These are phyloP conservation scores for Butyriboletus loyo DNA, from an alignment of 768 basidiomycete species.

Conservation along the genomic window DNA sequence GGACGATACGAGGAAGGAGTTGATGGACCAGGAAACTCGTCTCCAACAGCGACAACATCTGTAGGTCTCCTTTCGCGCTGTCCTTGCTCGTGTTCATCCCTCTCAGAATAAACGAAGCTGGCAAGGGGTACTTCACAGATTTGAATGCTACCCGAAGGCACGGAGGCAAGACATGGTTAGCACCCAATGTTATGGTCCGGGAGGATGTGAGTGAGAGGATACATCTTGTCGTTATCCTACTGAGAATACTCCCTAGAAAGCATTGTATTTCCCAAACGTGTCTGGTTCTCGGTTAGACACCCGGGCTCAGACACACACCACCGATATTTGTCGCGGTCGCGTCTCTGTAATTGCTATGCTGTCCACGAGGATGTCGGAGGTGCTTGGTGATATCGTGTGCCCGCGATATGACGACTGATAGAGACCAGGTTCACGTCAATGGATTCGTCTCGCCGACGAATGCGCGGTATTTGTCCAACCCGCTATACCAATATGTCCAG, in stretches of 20 bases:
- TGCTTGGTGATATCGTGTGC: constrained; percentile 26
- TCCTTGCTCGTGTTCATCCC: not conserved
- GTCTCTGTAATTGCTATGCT: constrained; percentile 81
- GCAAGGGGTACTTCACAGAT: constrained; percentile 88
- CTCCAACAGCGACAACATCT: constrained; percentile 67
- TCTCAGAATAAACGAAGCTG: constrained; percentile 55
- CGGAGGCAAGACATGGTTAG: constrained; percentile 95
- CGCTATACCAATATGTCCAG: constrained; percentile 71
- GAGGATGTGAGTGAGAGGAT: constrained; percentile 69
- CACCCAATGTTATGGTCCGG: constrained; percentile 82
- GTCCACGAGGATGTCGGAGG: constrained; percentile 87
- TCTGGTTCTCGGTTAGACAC: constrained; percentile 64
- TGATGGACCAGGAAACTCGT: constrained; percentile 68
- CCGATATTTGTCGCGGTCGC: constrained; percentile 69
- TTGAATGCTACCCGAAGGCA: constrained; percentile 73
- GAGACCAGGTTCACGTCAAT: constrained; percentile 66
- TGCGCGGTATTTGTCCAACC: constrained; percentile 47
- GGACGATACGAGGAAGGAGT: constrained; percentile 60
- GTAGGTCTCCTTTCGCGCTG: constrained; percentile 27
- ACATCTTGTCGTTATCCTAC: not conserved
- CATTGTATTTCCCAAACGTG: constrained; percentile 89
- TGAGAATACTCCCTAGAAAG: constrained; percentile 55
- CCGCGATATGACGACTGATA: not conserved
- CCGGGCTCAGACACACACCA: constrained; percentile 63
- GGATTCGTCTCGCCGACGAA: constrained; percentile 65